Conservation (phyloP, 306 rosid species). For the apple (Malus domestica) region DNA sequence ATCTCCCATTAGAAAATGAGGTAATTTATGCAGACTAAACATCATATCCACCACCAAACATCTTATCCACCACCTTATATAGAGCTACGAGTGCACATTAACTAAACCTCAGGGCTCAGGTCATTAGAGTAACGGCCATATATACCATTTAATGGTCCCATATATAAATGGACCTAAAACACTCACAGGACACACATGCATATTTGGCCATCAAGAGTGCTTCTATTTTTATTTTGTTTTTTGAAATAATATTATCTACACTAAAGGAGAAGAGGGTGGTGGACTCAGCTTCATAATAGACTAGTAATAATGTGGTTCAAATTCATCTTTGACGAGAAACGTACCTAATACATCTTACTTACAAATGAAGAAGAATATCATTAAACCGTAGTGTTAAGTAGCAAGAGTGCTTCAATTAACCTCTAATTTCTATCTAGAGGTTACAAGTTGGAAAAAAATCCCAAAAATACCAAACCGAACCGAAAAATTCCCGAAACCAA, state of each 20-base stretch:
- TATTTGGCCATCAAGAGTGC: background rate
- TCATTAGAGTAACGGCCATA: background rate
- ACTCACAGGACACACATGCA: background rate
- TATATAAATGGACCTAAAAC: background rate
- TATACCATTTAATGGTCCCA: background rate
- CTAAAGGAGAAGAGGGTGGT: too few relatives aligned
- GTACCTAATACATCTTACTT: too few relatives aligned
- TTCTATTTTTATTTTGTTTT: background rate
- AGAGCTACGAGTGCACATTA: background rate
- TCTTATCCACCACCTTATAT: background rate
- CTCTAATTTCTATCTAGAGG: background rate
- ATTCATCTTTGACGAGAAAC: too few relatives aligned
- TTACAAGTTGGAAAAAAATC: too few relatives aligned
- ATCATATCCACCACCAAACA: background rate
- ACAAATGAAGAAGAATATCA: too few relatives aligned
- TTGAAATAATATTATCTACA: too few relatives aligned
- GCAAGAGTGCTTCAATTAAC: background rate
- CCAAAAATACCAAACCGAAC: too few relatives aligned
- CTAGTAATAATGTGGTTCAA: too few relatives aligned
- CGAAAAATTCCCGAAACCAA: too few relatives aligned
- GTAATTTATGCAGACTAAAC: background rate
- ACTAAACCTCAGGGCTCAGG: background rate
- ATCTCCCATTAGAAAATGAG: background rate
- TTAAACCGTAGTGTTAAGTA: too few relatives aligned
- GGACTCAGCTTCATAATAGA: accelerated